Evolutionary conservation across 768 basidiomycete species (phyloP).

Genomic region (Boletellus sp.): DNA sequence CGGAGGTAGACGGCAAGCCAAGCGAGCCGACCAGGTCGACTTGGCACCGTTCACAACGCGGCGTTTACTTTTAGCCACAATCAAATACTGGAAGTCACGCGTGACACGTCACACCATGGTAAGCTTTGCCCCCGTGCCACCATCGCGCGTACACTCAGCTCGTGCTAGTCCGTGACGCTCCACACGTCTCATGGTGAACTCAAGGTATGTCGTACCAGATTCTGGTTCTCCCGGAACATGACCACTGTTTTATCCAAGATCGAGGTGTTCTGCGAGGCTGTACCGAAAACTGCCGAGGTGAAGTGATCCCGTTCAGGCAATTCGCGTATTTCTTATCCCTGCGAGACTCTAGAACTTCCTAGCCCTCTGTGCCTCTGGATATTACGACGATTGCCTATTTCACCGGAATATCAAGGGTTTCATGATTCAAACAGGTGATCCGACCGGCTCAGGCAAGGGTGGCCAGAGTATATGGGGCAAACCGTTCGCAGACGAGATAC

Average conservation of each 20-base stretch:
- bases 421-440: conserved; percentile 94
- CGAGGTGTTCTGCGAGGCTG: conserved; percentile 96
- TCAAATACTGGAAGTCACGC: conserved; percentile 13
- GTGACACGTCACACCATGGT: conserved; percentile 32
- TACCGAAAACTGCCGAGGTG: conserved; percentile 93
- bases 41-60: too few relatives aligned
- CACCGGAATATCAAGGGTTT: conserved; percentile 96
- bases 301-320: conserved; percentile 2
- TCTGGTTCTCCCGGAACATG: not conserved
- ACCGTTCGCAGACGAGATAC: conserved; percentile 87
- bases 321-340: not conserved
- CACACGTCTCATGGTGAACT: conserved; percentile 94
- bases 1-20: not conserved
- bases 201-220: conserved; percentile 57
- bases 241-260: conserved; percentile 48
- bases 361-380: conserved; percentile 85
- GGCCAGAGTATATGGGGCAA: conserved; percentile 97
- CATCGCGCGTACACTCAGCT: conserved; percentile 19
- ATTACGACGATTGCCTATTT: conserved; percentile 81
- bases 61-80: not conserved
- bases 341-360: conserved; percentile 75
- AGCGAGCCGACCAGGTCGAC: not conserved
- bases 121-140: conserved; percentile 19
- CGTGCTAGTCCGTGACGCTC: conserved; percentile 80
- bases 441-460: conserved; percentile 87